Percentiles rank a stretch among this genome's conserved stretches.
Evolutionary conservation across 441 rosid genomes (phyloP).

Genomic region (Gossypium trilobum): DNA sequence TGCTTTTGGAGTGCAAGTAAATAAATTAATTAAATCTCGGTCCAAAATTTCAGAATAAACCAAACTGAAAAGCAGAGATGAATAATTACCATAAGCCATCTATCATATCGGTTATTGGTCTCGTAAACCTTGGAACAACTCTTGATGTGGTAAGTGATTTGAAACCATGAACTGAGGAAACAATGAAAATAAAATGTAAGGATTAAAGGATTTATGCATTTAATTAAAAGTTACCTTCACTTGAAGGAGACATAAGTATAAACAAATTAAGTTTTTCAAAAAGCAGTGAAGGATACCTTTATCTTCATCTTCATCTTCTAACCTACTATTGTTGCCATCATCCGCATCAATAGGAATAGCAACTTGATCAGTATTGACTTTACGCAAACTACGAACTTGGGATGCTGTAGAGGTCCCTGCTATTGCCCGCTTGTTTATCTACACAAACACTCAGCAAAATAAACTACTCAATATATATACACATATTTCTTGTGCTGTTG

Average conservation of each 20-base stretch:
- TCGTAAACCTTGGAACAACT: conserved; percentile 70
- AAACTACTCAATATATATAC: background rate
- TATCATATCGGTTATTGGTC: conserved; percentile 69
- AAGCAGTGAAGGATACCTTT: conserved; percentile 46
- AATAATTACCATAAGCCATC: conserved; percentile 81
- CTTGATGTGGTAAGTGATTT: conserved; percentile 82
- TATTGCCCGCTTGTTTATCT: conserved; percentile 74
- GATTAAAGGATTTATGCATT: background rate
- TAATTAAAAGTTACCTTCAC: background rate
- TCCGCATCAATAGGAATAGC: conserved; percentile 76
- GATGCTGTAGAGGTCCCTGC: conserved; percentile 54
- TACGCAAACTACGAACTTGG: conserved; percentile 86
- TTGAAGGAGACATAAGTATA: background rate
- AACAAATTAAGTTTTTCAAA: background rate
- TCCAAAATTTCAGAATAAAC: background rate
- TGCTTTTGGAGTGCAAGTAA: background rate
- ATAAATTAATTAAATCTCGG: background rate
- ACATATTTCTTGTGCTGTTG: background rate
- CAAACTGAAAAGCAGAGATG: conserved; percentile 6
- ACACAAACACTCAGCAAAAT: conserved; percentile 26
- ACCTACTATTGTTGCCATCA: conserved; percentile 32
- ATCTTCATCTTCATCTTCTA: conserved; percentile 93
- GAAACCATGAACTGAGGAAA: conserved; percentile 76
- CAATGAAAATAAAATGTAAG: conserved; percentile 1
- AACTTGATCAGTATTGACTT: conserved; percentile 84